Evolutionary conservation across 345 rosid species (phyloP), one percentile per base, ranked within the genome.

Genomic region (Brassica nigra): DNA sequence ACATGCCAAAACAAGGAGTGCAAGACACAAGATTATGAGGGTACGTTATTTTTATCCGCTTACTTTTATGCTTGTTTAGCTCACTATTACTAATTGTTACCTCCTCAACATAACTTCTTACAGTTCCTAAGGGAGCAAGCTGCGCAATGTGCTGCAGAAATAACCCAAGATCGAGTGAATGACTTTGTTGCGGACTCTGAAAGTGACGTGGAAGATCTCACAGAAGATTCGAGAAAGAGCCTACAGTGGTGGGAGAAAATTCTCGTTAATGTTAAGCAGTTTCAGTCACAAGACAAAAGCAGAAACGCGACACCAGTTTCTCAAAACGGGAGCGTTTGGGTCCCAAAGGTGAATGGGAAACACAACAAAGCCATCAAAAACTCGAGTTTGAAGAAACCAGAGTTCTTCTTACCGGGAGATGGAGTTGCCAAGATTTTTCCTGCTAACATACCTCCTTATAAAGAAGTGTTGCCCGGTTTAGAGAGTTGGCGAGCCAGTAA

Each of bases 71-170:
- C 70, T 42, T 73, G 54, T 27, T 55, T 66, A 12, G 9, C 49
- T 64, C 57, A 37, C 20, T 52, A 37, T 52, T 55, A 18, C 78
- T 74, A 18, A 70, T 44, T 29, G 47, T 68, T 66, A 18, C 15
- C 15, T 78, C 73, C 73, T 78, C 69, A 23, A 23, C 27, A 23
- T 23, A 55, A 78, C 73, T 75, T 81, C 47, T 80, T 80, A 66
- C 80, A 95, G 98, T 95, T 95, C 85, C 76, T 95, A 82, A 88
- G 89, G 85, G 96, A 93, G 93, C 99, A 93, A 88, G 97, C 97
- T 83, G 89, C 88, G 16, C 84, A 86, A 61, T 91, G 91, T 81
- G 94, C 89, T 83, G 86, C 86, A 8, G 97, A 95, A 83, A 88
- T 91, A 84, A 92, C 94, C 16, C 90, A 82, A 42, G 98, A 91